These are phyloP conservation scores for Eremomyces bilateralis DNA, from an alignment of 495 filamentous ascomycete species.

Conservation along the genomic window DNA sequence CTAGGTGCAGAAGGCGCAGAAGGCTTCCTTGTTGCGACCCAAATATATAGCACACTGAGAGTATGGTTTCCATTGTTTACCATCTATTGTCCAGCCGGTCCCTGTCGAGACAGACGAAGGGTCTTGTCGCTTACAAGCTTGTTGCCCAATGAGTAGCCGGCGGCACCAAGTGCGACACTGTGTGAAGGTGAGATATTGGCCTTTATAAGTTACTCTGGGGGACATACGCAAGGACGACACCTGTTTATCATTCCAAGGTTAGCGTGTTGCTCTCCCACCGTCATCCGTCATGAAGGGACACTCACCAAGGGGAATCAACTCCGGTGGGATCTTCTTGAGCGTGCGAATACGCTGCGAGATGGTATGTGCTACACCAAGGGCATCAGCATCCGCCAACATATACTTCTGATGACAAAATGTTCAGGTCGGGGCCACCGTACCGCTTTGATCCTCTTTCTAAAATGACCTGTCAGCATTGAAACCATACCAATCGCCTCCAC, in stretches of 20 bases:
- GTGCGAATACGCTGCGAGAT: slow-evolving; percentile 85
- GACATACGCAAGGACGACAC: slow-evolving; percentile 60
- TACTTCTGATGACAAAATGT: no score
- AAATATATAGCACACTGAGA: no score
- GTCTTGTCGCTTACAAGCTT: slow-evolving; percentile 82
- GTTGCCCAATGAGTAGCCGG: slow-evolving; percentile 52
- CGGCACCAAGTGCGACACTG: slow-evolving; percentile 49
- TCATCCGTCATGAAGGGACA: no score
- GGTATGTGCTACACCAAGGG: slow-evolving; percentile 51
- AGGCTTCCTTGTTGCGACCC: no score
- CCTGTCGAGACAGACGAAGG: slow-evolving; percentile 44
- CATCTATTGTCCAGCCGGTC: no score
- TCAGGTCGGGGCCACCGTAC: no score
- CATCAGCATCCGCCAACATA: neutral
- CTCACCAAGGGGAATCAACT: slow-evolving; percentile 84
- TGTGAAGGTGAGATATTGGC: no score
- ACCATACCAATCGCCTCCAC: neutral
- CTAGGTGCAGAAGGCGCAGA: no score
- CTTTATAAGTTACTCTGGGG: no score
- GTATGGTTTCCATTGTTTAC: no score
- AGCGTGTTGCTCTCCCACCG: no score
- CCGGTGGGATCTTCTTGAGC: slow-evolving; percentile 71
- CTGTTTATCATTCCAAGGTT: slow-evolving; percentile 23
- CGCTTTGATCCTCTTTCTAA: slow-evolving; percentile 25
- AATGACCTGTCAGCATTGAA: slow-evolving; percentile 5